Evolutionary conservation across 1,139 yeast genomes (phyloP), one percentile per base, ranked within the genome.

Genomic region (Diutina scorzettiae): DNA sequence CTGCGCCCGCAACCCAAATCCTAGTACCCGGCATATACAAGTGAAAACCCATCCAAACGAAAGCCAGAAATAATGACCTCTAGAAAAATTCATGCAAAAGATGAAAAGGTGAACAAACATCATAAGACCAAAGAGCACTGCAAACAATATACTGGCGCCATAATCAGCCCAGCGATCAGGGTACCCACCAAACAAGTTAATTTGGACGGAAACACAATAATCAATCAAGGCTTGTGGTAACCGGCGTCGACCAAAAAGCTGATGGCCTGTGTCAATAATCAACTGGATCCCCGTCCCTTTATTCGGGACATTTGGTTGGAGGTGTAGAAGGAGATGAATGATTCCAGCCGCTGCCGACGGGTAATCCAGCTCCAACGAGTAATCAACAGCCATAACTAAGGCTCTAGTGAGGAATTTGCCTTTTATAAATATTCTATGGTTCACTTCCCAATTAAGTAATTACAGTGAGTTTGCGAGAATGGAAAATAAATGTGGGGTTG

Each of bases 61-160:
- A 25, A 78, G 56, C 60, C 69, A 73, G 57, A 83, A 82, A 47
- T 70, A 63, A 57, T 83, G 94, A 3, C 85, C 84, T 47, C 85
- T 63, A 4, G 63, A 49, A 45, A 51, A 58, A 57, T 82, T 78
- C 42, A 69, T 59, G n/a, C 55, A 23, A 49, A 78, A 81, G 5
- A 82, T 59, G 16, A 53, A 51, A 3, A 70, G 49, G 53, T 80
- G 83, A 1, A 69, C 63, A 2, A 76, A 23, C 2, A 64, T 59
- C 19, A 81, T 50, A 2, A 81, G 48, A 3, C 64, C 59, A 48
- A 78, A 82, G 2, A 76, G 57, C 1, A 72, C 83, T 2, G 71
- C 50, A 52, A 82, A 81, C 0, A 81, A 53, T 1, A 76, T 73
- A 42, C 75, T 62, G 5, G 89, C 91, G 1, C 78, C 86, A 17